Evolutionary conservation across 1,284 basidiomycete species (phyloP).

Genomic region (Irpex sp.): DNA sequence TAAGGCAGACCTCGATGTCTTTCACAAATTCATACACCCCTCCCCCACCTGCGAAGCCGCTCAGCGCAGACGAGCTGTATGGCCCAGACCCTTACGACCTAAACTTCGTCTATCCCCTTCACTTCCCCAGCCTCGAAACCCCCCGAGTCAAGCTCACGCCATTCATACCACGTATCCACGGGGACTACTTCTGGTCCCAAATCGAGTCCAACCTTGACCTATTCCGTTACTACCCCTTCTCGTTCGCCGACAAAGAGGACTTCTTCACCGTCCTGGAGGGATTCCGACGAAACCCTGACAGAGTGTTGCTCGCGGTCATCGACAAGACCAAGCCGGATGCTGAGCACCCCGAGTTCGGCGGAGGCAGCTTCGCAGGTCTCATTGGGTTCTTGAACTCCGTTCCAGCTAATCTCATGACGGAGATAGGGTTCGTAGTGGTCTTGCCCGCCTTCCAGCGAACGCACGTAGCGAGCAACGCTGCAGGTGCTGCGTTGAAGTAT

Average conservation of each 20-base stretch:
- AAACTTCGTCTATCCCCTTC: constrained; percentile 34
- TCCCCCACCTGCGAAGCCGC: neutral
- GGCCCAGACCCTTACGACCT: constrained; percentile 26
- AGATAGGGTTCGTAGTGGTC: constrained; percentile 48
- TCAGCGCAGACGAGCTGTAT: constrained; percentile 17
- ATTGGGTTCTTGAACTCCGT: constrained; percentile 39
- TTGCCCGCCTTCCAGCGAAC: constrained; percentile 61
- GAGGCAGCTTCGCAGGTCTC: constrained; percentile 36
- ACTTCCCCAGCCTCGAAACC: constrained; percentile 22
- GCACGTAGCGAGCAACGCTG: constrained; percentile 59
- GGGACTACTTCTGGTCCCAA: constrained; percentile 12
- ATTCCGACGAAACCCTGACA: constrained; percentile 13
- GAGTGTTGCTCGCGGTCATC: constrained; percentile 23
- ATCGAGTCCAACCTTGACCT: constrained; percentile 24
- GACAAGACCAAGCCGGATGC: constrained; percentile 23
- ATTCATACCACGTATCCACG: constrained; percentile 22
- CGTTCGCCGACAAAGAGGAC: constrained; percentile 11
- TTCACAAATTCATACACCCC: constrained; percentile 21
- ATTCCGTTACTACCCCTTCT: constrained; percentile 37
- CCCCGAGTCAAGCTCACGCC: constrained; percentile 29
- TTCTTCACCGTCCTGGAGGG: constrained; percentile 15
- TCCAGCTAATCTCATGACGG: constrained; percentile 35
- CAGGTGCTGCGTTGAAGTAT: constrained; percentile 56
- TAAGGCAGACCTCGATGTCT: constrained; percentile 13
- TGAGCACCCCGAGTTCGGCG: constrained; percentile 5